A percentile compares a stretch with the other conserved stretches of the same genome.
Conservation (phyloP, 768 basidiomycete genomes). For the Tremella mesenterica region DNA sequence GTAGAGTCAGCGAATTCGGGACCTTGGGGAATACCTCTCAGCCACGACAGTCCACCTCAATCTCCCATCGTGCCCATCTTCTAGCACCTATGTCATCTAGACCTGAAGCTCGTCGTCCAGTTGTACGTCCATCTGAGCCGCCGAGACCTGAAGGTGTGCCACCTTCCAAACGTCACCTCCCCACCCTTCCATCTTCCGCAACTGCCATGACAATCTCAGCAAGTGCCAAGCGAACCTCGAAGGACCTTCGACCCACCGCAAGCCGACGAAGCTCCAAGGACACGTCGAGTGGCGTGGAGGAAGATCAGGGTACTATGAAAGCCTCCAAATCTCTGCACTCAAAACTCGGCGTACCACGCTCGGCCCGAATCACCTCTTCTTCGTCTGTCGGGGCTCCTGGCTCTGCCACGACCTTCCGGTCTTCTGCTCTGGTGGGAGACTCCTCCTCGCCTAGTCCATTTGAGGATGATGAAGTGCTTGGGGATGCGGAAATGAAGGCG, state of each 20-base stretch:
- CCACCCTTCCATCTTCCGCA: constrained; percentile 23
- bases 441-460: constrained; percentile 20
- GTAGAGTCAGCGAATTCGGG: constrained; percentile 29
- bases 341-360: constrained; percentile 28
- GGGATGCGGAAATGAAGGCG: constrained; percentile 94
- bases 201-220: constrained; percentile 31
- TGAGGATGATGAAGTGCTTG: constrained; percentile 49
- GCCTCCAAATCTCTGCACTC: constrained; percentile 35
- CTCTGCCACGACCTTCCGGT: constrained; percentile 9
- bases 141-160: constrained; percentile 10
- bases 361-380: constrained; percentile 24
- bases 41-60: constrained; percentile 14
- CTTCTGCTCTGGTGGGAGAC: constrained; percentile 16
- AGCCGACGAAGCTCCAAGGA: constrained; percentile 15
- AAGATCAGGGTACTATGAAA: constrained; percentile 19
- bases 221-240: constrained; percentile 25
- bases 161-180: constrained; percentile 25
- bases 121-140: constrained; percentile 40
- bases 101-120: constrained; percentile 16
- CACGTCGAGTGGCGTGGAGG: constrained; percentile 11
- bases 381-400: constrained; percentile 33
- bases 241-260: constrained; percentile 18
- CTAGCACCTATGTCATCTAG: constrained; percentile 34
- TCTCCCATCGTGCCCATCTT: constrained; percentile 28
- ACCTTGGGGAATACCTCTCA: constrained; percentile 11